These are phyloP conservation scores for Fusarium proliferatum DNA, from an alignment of 2,329 filamentous ascomycete species.

Conservation along the genomic window DNA sequence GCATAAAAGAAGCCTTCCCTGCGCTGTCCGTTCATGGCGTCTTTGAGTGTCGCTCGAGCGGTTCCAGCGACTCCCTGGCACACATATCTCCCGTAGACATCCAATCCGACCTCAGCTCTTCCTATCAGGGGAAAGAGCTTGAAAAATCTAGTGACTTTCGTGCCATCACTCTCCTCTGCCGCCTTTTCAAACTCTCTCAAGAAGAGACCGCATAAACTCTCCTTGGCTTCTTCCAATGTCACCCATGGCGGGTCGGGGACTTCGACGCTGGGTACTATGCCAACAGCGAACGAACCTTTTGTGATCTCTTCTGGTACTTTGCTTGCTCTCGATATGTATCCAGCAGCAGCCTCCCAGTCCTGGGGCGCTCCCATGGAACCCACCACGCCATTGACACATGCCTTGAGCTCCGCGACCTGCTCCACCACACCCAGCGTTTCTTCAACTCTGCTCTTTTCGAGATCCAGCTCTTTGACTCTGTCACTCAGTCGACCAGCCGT, in stretches of 20 bases:
- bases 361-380: conserved; percentile 98
- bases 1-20: conserved; percentile 92
- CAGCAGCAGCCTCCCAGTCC: conserved; percentile 97
- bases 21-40: conserved; percentile 62
- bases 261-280: conserved; percentile 94
- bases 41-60: conserved; percentile 83
- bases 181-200: conserved; percentile 95
- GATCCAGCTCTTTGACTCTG: conserved; percentile 87
- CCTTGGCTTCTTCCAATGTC: conserved; percentile 87
- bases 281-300: conserved; percentile 85
- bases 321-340: conserved; percentile 85
- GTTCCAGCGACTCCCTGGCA: conserved; percentile 92
- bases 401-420: conserved; percentile 95
- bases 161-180: conserved; percentile 84
- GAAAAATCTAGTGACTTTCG: conserved; percentile 94
- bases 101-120: conserved; percentile 85
- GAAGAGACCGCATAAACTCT: conserved; percentile 91
- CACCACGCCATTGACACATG: conserved; percentile 92
- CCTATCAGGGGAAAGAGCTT: conserved; percentile 97
- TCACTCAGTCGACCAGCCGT: conserved; percentile 88
- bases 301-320: conserved; percentile 84
- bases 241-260: conserved; percentile 91
- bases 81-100: conserved; percentile 95
- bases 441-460: conserved; percentile 91
- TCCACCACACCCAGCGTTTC: conserved; percentile 92